Evolutionary conservation across 257 asterid genomes (phyloP).

Genomic region (Jasminum sambac): DNA sequence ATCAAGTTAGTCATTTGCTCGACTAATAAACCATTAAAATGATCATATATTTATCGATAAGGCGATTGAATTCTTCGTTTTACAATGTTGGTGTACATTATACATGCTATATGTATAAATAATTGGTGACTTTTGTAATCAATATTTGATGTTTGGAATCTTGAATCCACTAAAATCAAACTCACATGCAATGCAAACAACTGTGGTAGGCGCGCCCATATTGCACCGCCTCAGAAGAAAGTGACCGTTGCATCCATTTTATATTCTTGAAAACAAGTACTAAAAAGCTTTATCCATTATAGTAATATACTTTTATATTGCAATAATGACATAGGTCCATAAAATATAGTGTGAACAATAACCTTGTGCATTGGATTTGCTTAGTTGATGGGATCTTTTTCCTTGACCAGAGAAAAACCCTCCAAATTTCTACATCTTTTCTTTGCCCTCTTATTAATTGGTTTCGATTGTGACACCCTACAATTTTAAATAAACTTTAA

Average conservation of each 20-base stretch:
- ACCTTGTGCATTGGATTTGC: not conserved
- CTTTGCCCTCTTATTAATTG: not conserved
- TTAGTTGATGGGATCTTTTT: not conserved
- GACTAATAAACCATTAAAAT: too few species aligned
- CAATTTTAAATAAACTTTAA: too few species aligned
- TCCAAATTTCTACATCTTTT: not conserved
- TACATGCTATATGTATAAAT: too few species aligned
- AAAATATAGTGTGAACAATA: not conserved
- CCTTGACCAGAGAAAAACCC: not conserved
- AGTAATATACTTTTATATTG: not conserved
- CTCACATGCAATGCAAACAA: not conserved
- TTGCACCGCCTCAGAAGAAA: not conserved
- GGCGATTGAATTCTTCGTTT: too few species aligned
- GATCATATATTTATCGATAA: too few species aligned
- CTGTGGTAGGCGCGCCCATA: not conserved
- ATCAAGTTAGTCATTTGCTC: too few species aligned
- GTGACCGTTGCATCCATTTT: constrained; percentile 5
- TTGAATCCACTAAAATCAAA: constrained; percentile 1
- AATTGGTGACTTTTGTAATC: too few species aligned
- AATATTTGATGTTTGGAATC: constrained; percentile 26
- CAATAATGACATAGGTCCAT: not conserved
- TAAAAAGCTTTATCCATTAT: not conserved
- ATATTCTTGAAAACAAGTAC: not conserved
- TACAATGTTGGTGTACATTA: too few species aligned
- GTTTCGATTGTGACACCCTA: too few species aligned